Evolutionary conservation across 2,329 filamentous ascomycete genomes (phyloP).

Genomic region (Lithohypha guttulata): DNA sequence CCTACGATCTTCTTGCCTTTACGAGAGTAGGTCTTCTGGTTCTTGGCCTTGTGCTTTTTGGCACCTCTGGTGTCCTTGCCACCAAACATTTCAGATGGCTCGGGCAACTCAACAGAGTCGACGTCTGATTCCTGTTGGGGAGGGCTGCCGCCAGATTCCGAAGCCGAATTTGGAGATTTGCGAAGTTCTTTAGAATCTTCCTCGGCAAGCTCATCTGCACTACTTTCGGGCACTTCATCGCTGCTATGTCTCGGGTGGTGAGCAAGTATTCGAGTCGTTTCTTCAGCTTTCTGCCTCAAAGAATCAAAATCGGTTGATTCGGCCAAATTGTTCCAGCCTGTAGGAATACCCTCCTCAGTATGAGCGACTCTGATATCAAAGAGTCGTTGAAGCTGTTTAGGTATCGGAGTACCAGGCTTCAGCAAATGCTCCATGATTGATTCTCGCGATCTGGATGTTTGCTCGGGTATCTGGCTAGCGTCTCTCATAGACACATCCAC

Average conservation of each 20-base stretch:
- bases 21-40: conserved; percentile 28
- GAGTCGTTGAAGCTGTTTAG: conserved; percentile 53
- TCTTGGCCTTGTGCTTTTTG: conserved; percentile 16
- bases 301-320: conserved; percentile 16
- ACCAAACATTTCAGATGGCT: conserved; percentile 16
- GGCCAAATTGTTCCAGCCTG: conserved; percentile 53
- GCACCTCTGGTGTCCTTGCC: conserved; percentile 13
- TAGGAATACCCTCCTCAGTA: conserved; percentile 51
- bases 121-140: conserved; percentile 20
- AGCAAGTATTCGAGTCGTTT: conserved; percentile 13
- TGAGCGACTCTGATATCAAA: conserved; percentile 65
- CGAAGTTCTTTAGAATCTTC: conserved; percentile 15
- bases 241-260: conserved; percentile 8
- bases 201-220: conserved; percentile 26
- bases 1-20: conserved; percentile 25
- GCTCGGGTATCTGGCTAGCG: conserved; percentile 30
- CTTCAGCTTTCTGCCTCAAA: conserved; percentile 15
- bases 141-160: conserved; percentile 14
- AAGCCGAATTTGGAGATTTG: conserved; percentile 12
- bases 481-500: conserved; percentile 83
- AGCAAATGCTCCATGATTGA: conserved; percentile 23
- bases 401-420: conserved; percentile 47
- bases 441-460: conserved; percentile 20
- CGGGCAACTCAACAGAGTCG: conserved; percentile 24
- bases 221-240: conserved; percentile 23